Evolutionary conservation across 495 filamentous ascomycete genomes (phyloP), one percentile per base, ranked within the genome.

Genomic region (Lasiosphaeriaceae sp.): DNA sequence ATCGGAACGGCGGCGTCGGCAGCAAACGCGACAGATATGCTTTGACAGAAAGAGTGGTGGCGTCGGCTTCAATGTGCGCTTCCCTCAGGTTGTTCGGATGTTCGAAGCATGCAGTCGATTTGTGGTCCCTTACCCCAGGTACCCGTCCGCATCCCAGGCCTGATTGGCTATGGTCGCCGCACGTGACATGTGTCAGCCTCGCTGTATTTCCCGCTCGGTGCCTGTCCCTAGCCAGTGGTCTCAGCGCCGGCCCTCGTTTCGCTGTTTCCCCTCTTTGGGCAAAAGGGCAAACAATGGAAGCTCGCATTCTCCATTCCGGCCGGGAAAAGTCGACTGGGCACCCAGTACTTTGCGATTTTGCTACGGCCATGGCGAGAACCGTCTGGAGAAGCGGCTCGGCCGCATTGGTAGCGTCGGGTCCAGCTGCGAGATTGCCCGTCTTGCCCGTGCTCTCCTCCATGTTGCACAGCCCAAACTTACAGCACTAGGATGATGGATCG

Each of bases 71-170:
- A 50, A 31, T 44, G 47, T 57, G 47, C 47, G 55, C 55, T 31
- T 44, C 47, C 17, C 55, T 57, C 47, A 57, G 47, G 55, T 57
- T 57, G 55, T 51, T 57, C 55, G 55, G 54, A 57, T 50, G 55
- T 51, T 51, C 52, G 23, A 39, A 54, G 52, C 26, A 31, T 54
- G 52, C 52, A 47, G 37, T 57, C 47, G 53, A 57, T 51, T 57
- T 57, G 55, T 57, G 55, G 55, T 57, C 55, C 55, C 54, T 20
- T 22, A 22, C n/a, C 34, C 45, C 26, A 19, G 45, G 19, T 41
- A 45, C 54, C 54, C 45, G 54, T 49, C 26, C 7, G 47, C 47
- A 14, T 34, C 24, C 34, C 17, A n/a, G 17, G 11, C n/a, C 19
- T 44, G 11, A 57, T 57, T 57, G 55, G 55, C 17, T 21, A 12